Percentiles rank a stretch among this genome's conserved stretches.
Evolutionary conservation across 306 rosid genomes (phyloP).

Genomic region (Luffa acutangula): DNA sequence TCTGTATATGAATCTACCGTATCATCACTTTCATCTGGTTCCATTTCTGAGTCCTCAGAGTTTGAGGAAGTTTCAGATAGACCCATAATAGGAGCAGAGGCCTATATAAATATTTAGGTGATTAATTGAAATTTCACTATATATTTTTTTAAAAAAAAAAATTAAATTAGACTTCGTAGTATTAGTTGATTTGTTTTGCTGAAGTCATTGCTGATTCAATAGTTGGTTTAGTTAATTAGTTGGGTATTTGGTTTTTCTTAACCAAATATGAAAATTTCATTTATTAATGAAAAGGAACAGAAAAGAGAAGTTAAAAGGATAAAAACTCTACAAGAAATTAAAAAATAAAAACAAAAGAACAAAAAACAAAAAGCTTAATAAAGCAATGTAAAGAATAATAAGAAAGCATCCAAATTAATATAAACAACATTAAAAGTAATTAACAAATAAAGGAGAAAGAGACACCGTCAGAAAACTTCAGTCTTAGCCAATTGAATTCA

Average conservation of each 20-base stretch:
- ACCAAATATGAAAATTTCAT: neutral
- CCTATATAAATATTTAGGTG: conserved; percentile 39
- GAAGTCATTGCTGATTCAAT: neutral
- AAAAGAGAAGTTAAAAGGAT: neutral
- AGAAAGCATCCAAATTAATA: no score
- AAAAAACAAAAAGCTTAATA: neutral
- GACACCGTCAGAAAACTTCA: no score
- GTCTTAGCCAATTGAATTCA: no score
- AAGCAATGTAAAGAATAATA: no score
- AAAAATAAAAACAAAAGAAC: neutral
- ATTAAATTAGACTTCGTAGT: neutral
- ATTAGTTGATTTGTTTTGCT: neutral
- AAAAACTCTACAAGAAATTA: neutral
- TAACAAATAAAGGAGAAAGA: no score
- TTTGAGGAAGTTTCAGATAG: conserved; percentile 82
- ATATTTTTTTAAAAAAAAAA: no score
- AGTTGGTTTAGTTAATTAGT: neutral
- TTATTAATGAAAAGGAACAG: neutral
- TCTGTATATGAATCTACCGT: conserved; percentile 33
- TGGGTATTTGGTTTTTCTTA: neutral
- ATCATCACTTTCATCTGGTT: conserved; percentile 30
- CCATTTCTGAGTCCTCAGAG: conserved; percentile 47
- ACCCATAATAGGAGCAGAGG: conserved; percentile 62
- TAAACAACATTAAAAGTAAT: no score
- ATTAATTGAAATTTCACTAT: neutral